These are phyloP conservation scores for Periconia macrospinosa DNA, from an alignment of 2,329 filamentous ascomycete genomes.

Conservation along the genomic window DNA sequence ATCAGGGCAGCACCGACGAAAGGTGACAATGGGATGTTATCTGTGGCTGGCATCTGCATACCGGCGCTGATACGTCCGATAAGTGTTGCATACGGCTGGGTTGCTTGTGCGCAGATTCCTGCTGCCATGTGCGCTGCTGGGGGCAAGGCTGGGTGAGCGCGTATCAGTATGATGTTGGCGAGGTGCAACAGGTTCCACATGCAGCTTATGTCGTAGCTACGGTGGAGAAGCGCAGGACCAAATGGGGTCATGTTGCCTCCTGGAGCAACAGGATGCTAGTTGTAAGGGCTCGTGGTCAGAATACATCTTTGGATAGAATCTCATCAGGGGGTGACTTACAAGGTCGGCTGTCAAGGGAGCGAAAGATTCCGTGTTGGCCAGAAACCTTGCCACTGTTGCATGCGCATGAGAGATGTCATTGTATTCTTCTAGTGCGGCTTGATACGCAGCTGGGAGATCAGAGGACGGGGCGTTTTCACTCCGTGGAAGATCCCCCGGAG, in stretches of 20 bases:
- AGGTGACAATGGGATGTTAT: constrained; percentile 66
- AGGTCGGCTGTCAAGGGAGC: constrained; percentile 72
- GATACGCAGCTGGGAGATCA: constrained; percentile 66
- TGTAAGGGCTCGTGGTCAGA: background rate
- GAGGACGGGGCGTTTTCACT: constrained; percentile 24
- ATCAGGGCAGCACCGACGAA: constrained; percentile 78
- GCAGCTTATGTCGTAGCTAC: constrained; percentile 83
- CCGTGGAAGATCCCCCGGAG: constrained; percentile 17
- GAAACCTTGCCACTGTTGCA: constrained; percentile 58
- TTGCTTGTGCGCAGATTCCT: constrained; percentile 73
- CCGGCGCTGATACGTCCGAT: constrained; percentile 83
- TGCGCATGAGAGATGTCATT: constrained; percentile 73
- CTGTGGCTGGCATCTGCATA: constrained; percentile 47
- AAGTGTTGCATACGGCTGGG: constrained; percentile 69
- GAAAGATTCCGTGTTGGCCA: constrained; percentile 73
- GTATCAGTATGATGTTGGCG: constrained; percentile 77
- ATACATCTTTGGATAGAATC: background rate
- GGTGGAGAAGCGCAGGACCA: constrained; percentile 77
- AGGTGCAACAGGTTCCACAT: constrained; percentile 89
- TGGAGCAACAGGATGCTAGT: constrained; percentile 52
- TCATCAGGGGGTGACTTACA: background rate
- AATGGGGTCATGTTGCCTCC: constrained; percentile 67
- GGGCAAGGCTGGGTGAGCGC: constrained; percentile 86
- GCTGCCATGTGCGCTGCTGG: constrained; percentile 87
- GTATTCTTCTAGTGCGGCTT: constrained; percentile 79